Percentiles rank a stretch among this genome's conserved stretches.
phyloP scores from a whole-genome alignment of 2,329 filamentous ascomycete genomes.

The Helotiales sp. region DNA sequence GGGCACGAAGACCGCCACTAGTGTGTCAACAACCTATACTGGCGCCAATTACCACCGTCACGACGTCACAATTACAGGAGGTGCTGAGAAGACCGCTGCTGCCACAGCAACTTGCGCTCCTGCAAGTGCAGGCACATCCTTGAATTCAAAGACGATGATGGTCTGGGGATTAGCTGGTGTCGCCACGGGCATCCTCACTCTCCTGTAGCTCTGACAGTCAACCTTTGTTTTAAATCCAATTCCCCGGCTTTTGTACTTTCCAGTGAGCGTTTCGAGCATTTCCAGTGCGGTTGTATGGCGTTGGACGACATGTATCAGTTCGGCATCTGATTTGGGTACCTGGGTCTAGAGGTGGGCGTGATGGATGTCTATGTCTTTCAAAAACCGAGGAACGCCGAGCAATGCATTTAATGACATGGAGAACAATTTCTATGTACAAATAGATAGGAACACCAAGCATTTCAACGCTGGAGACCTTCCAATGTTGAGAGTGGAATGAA shows the following conservation, averaged over 20 bases:
- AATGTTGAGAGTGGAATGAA: too few species aligned
- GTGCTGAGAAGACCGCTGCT: slow-evolving; percentile 18
- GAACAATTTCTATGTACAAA: too few species aligned
- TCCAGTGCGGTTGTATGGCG: neutral
- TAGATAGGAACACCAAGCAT: too few species aligned
- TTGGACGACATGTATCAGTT: neutral
- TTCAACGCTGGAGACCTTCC: too few species aligned
- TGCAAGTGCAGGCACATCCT: neutral
- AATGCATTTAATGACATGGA: too few species aligned
- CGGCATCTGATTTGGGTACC: too few species aligned
- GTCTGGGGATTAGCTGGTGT: slow-evolving; percentile 12
- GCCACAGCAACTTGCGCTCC: slow-evolving; percentile 11
- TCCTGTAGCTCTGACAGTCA: neutral
- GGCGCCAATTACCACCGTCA: slow-evolving; percentile 8
- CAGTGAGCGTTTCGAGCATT: neutral
- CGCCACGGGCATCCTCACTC: neutral
- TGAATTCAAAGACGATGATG: slow-evolving; percentile 7
- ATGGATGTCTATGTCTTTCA: too few species aligned
- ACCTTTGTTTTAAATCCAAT: neutral
- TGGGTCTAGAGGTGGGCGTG: too few species aligned
- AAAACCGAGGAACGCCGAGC: too few species aligned
- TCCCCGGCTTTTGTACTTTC: neutral
- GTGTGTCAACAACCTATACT: neutral
- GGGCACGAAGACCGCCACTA: slow-evolving; percentile 1
- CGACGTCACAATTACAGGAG: slow-evolving; percentile 18